Evolutionary conservation across 768 basidiomycete species (phyloP).

Genomic region (Trichaptum fuscoviolaceum): DNA sequence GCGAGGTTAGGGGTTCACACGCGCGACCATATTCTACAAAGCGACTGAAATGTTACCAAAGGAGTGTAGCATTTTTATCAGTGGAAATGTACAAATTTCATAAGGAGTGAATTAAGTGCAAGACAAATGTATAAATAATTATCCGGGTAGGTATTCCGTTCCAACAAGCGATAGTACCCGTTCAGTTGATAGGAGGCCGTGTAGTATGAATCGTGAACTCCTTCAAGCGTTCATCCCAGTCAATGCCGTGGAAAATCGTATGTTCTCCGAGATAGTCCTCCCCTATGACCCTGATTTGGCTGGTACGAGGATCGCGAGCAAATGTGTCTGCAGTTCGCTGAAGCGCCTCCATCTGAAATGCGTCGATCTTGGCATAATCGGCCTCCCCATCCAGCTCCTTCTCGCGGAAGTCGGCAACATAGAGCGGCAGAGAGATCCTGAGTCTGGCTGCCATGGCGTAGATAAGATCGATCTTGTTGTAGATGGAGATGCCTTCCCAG

Average conservation of each 20-base stretch:
- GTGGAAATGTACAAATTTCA: too few relatives aligned
- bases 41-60: too few relatives aligned
- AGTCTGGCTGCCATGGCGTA: background rate
- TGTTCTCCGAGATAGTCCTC: background rate
- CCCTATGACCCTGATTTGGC: background rate
- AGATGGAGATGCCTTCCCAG: background rate
- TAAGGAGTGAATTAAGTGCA: too few relatives aligned
- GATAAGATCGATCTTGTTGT: background rate
- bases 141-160: too few relatives aligned
- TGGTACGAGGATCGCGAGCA: background rate
- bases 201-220: background rate
- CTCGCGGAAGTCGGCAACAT: background rate
- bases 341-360: background rate
- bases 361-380: background rate
- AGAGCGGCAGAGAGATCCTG: background rate
- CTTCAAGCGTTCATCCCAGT: background rate
- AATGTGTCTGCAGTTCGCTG: background rate
- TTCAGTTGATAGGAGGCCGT: too few relatives aligned
- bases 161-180: too few relatives aligned
- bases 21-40: too few relatives aligned
- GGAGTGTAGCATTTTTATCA: too few relatives aligned
- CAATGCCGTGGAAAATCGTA: background rate
- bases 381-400: background rate
- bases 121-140: too few relatives aligned
- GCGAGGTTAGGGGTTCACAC: too few relatives aligned